Conservation (phyloP, 345 rosid species). For the Corymbia maculata region DNA sequence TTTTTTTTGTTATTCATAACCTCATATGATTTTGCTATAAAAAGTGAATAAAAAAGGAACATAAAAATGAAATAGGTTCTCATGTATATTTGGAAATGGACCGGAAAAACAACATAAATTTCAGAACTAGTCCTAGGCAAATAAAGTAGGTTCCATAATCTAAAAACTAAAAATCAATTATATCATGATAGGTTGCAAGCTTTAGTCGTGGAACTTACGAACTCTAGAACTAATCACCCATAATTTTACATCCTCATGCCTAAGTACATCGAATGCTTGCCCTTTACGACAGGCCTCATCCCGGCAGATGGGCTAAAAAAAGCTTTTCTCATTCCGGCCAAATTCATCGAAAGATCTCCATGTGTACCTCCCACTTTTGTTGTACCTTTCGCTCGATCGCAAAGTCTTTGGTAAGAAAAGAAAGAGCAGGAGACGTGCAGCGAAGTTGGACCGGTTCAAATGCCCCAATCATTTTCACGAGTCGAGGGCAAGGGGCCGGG, state of each 20-base stretch:
- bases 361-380: neutral
- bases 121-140: no score
- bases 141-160: no score
- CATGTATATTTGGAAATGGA: no score
- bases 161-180: no score
- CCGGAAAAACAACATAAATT: no score
- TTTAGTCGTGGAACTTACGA: no score
- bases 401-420: neutral
- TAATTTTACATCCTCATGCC: neutral
- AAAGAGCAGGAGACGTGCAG: neutral
- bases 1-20: no score
- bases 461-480: neutral
- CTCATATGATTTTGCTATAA: no score
- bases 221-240: no score
- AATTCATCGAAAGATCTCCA: neutral
- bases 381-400: neutral
- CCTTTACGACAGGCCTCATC: neutral
- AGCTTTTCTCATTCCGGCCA: neutral
- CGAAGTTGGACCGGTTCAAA: neutral
- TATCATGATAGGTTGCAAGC: no score
- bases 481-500: neutral
- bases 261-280: neutral
- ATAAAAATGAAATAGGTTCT: no score
- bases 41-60: no score
- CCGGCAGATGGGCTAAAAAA: neutral